phyloP scores from a whole-genome alignment of 2,329 filamentous ascomycete species.

The Monosporascus sp. region DNA sequence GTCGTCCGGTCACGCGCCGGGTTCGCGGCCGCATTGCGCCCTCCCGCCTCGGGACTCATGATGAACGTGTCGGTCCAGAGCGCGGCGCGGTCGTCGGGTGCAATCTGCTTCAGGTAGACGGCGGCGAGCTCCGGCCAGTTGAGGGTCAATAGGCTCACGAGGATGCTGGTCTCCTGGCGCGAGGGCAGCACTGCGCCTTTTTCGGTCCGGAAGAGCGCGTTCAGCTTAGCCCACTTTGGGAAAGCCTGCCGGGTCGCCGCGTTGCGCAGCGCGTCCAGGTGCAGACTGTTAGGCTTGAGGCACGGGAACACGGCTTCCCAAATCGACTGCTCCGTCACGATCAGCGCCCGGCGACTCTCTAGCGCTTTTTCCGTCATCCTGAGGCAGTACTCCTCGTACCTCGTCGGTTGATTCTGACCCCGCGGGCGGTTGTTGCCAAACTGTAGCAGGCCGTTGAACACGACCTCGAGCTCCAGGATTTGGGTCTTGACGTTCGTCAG shows the following conservation, averaged over 20 bases:
- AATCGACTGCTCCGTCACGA: slow-evolving; percentile 5
- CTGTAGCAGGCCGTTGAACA: slow-evolving; percentile 12
- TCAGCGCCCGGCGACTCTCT: slow-evolving; percentile 1
- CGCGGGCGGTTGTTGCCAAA: background rate
- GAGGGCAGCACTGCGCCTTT: background rate
- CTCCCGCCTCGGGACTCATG: background rate
- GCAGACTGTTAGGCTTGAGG: slow-evolving; percentile 4
- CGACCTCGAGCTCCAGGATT: slow-evolving; percentile 10
- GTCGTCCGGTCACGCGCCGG: background rate
- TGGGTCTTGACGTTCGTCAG: slow-evolving; percentile 8
- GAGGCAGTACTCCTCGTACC: slow-evolving; percentile 14
- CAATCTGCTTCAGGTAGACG: slow-evolving; percentile 7
- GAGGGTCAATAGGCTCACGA: slow-evolving; percentile 10
- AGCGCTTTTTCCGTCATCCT: slow-evolving; percentile 9
- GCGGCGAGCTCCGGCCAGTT: slow-evolving; percentile 8
- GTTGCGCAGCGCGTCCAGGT: slow-evolving; percentile 2
- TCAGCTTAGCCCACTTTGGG: slow-evolving; percentile 7
- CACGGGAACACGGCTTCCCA: slow-evolving; percentile 6
- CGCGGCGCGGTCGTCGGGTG: background rate
- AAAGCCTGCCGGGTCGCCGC: background rate
- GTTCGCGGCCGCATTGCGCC: background rate
- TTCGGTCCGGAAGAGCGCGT: background rate
- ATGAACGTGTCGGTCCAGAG: slow-evolving; percentile 7
- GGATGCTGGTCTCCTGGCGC: background rate
- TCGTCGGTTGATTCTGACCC: background rate